Conservation (phyloP, 805 yeast species). For the Yamadazyma phyllophila region DNA sequence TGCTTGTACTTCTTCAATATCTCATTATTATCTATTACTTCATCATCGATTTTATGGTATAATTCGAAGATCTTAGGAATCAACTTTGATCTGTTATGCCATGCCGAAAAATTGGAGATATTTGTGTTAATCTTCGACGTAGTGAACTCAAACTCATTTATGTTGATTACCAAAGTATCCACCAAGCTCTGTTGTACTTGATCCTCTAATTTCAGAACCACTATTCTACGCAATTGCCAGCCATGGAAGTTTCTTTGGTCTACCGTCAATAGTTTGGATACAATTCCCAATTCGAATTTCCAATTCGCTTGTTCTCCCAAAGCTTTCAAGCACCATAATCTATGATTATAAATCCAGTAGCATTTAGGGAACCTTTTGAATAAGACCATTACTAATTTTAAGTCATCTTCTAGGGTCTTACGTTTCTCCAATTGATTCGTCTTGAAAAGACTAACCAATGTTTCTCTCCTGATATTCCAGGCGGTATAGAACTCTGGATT, state of each 20-base stretch:
- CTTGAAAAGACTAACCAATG: slow-evolving; percentile 39
- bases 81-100: slow-evolving; percentile 84
- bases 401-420: slow-evolving; percentile 49
- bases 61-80: slow-evolving; percentile 50
- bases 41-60: slow-evolving; percentile 2
- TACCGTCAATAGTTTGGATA: slow-evolving; percentile 59
- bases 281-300: slow-evolving; percentile 68
- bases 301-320: slow-evolving; percentile 57
- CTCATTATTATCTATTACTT: slow-evolving; percentile 1
- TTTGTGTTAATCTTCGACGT: slow-evolving; percentile 74
- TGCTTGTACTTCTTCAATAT: slow-evolving; percentile 9
- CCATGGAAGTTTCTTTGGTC: slow-evolving; percentile 93
- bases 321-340: slow-evolving; percentile 69
- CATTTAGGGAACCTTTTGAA: slow-evolving; percentile 77
- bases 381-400: slow-evolving; percentile 56
- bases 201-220: slow-evolving; percentile 45
- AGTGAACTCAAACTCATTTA: slow-evolving; percentile 71
- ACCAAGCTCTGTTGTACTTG: neutral
- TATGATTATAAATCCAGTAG: slow-evolving; percentile 96
- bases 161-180: slow-evolving; percentile 26
- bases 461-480: slow-evolving; percentile 88
- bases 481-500: slow-evolving; percentile 88
- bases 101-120: slow-evolving; percentile 91
- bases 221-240: slow-evolving; percentile 87
- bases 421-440: slow-evolving; percentile 4